Base-by-base conservation (phyloP, 1,139 yeast genomes). In the Suhomyces atakaporum region DNA sequence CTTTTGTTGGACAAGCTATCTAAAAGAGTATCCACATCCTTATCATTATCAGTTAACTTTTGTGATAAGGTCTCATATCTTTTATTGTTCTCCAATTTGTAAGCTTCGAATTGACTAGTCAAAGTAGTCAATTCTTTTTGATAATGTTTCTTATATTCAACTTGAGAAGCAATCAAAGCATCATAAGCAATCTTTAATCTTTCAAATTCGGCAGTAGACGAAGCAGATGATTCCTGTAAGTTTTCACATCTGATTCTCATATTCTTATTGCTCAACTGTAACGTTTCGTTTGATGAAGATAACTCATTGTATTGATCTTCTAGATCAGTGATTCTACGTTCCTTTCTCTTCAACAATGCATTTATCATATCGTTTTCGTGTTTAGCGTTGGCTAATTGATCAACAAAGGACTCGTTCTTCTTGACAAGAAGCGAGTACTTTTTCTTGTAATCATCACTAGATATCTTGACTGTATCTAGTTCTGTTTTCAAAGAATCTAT, bases 291-390 rank as follows among this genome's bases (percentile, higher is more conserved):
- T 10, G 63, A 58, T 9, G 74, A 63, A 30, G 66, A 56, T 16
- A 77, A 50, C 12, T 74, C 77, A 33, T 68, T 69, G 44, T 73
- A 61, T 49, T 79, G 80, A 27, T 64, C 65, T 54, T 84, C 88
- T 48, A 81, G 58, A 50, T 82, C 89, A 26, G 66, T 51, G 29
- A 83, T 73, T 41, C 86, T 63, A 41, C 88, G 67, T 51, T 81
- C 83, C 52, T 82, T 81, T 42, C 89, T 63, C 46, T 73, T 79
- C 45, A 82, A 61, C 45, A 81, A 58, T 0, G 86, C 80, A 47
- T 73, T 77, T 28, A 81, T 67, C 64, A 81, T 80, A 49, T 82
- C 86, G 49, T 79, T 79, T 49, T 83, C 87, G 53, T 81, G 87
- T 55, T 81, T 82, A 21, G 82, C 68, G 48, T 81, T 82, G 27